phyloP scores from a whole-genome alignment of 2,329 filamentous ascomycete species.

The Epichloe gansuensis region DNA sequence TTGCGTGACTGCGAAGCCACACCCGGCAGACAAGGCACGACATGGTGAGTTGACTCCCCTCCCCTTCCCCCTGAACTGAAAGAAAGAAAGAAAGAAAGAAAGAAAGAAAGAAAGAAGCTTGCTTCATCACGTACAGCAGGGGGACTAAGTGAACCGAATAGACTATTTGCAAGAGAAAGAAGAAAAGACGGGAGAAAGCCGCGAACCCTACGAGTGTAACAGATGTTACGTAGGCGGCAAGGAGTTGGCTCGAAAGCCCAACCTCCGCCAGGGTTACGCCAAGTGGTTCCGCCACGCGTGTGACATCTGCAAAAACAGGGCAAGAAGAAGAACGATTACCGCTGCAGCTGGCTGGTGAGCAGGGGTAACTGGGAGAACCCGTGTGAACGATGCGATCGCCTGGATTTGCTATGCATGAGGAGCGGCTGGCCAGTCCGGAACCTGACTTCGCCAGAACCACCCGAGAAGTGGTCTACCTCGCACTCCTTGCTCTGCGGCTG shows the following conservation, averaged over 20 bases:
- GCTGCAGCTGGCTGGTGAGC: conserved; percentile 14
- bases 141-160: not conserved
- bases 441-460: conserved; percentile 3
- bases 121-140: no score
- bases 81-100: no score
- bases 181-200: not conserved
- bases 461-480: conserved; percentile 8
- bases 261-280: conserved; percentile 6
- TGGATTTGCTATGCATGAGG: conserved; percentile 12
- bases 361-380: conserved; percentile 11
- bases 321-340: not conserved
- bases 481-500: conserved; percentile 8
- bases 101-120: no score
- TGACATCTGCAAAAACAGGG: conserved; percentile 11
- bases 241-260: conserved; percentile 7
- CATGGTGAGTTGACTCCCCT: not conserved
- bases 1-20: conserved; percentile 8
- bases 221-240: not conserved
- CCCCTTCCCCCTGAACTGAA: no score
- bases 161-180: not conserved
- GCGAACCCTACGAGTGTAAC: not conserved
- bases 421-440: conserved; percentile 7
- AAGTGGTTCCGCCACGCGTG: conserved; percentile 15
- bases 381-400: conserved; percentile 11
- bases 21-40: conserved; percentile 5